These are phyloP conservation scores for Lasiodiplodia citricola DNA, from an alignment of 2,329 filamentous ascomycete species.

Conservation along the genomic window DNA sequence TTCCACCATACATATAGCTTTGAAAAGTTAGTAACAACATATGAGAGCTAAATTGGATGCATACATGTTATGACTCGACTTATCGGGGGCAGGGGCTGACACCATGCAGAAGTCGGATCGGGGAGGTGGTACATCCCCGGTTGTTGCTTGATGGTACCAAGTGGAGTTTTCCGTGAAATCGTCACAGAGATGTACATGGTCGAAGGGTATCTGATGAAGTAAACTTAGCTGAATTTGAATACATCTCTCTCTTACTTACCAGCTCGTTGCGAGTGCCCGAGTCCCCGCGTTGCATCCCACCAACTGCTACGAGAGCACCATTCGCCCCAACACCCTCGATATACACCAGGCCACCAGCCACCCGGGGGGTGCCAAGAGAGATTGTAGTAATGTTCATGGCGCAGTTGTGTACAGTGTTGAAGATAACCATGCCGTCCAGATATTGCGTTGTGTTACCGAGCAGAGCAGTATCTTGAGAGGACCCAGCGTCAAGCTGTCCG, in stretches of 20 bases:
- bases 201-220: constrained; percentile 37
- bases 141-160: constrained; percentile 53
- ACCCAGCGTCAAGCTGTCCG: constrained; percentile 46
- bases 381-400: constrained; percentile 44
- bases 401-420: constrained; percentile 43
- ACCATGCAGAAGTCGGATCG: constrained; percentile 54
- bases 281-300: constrained; percentile 35
- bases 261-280: too few species aligned
- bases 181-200: constrained; percentile 49
- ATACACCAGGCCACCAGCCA: constrained; percentile 46
- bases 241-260: too few species aligned
- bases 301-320: constrained; percentile 48
- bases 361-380: constrained; percentile 41
- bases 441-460: constrained; percentile 30
- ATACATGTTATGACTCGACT: constrained; percentile 54
- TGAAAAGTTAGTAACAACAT: too few species aligned
- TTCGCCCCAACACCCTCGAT: constrained; percentile 42
- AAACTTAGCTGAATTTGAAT: too few species aligned
- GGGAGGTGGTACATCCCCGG: constrained; percentile 48
- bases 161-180: constrained; percentile 37
- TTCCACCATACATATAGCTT: constrained; percentile 54
- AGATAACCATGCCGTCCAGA: constrained; percentile 48
- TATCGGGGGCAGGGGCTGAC: constrained; percentile 49
- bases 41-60: too few species aligned
- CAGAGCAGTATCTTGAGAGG: constrained; percentile 31